Conservation (phyloP, 1,284 basidiomycete genomes). For the Melampsora americana region DNA sequence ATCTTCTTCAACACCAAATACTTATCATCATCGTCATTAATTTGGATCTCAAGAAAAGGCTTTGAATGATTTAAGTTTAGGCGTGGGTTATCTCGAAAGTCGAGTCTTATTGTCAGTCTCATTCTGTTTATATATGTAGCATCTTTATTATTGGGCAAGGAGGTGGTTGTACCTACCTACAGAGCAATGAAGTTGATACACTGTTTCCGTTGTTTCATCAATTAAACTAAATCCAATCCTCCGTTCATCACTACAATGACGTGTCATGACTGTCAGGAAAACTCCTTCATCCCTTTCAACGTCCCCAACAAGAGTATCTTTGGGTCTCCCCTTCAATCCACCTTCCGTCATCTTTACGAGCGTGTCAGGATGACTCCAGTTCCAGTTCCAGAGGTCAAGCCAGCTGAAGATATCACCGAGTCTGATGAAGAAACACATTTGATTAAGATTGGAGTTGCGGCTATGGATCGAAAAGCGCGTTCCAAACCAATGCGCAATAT, state of each 20-base stretch:
- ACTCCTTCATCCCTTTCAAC: neutral
- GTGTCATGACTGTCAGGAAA: neutral
- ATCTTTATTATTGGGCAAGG: too few species aligned
- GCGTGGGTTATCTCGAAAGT: too few species aligned
- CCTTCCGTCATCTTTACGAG: neutral
- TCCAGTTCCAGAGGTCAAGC: neutral
- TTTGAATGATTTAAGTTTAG: too few species aligned
- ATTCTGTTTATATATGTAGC: too few species aligned
- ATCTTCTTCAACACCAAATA: too few species aligned
- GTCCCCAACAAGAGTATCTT: neutral
- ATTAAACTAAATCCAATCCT: neutral
- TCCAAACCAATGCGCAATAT: conserved; percentile 74
- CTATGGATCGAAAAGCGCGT: conserved; percentile 93
- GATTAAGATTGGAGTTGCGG: conserved; percentile 72
- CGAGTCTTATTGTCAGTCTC: too few species aligned
- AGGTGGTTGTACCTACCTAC: too few species aligned
- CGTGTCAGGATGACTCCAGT: neutral
- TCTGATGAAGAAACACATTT: conserved; percentile 35
- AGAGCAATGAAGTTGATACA: too few species aligned
- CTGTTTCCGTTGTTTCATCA: neutral
- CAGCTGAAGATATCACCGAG: neutral
- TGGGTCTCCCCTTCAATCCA: neutral
- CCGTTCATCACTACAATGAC: neutral
- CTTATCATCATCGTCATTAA: too few species aligned
- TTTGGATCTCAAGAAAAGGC: too few species aligned